Base-by-base conservation (phyloP, 495 filamentous ascomycete genomes). In the Neurospora tetrasperma region DNA sequence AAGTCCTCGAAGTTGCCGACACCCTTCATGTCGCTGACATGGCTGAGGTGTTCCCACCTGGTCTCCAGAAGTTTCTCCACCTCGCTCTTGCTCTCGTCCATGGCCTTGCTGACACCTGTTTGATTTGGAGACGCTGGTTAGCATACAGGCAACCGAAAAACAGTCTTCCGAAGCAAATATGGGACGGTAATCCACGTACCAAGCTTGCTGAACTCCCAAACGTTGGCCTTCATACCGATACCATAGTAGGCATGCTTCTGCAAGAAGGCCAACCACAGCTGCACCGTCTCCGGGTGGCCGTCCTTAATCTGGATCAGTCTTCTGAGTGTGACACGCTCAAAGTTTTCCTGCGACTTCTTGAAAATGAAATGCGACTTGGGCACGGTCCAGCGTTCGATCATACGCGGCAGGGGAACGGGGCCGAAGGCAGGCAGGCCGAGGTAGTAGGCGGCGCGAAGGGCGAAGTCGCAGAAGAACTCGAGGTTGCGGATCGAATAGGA, bases 321-420 rank as follows among this genome's bases (percentile, higher is more conserved):
- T 70, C 96, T 88, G 73, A 94, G 80, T 20, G 96, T 99, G 71
- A 94, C 90, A 20, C 96, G 87, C 85, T 97, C 94, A 78, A 95
- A 99, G 80, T 99, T 99, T 84, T 99, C 96, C 82, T 99, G 94
- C 72, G 89, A 91, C 84, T 98, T 99, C 85, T 99, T 99, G 86
- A 92, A 90, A 72, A 97, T 90, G 85, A 99, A 99, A 80, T 91
- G 91, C 75, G 88, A 89, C 78, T 88, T 89, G 38, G 94, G 95
- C 14, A 99, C 94, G 69, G 96, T 98, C 96, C 96, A 99, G 73
- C 94, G 87, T 83, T 98, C 90, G 20, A 87, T 89, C 59, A 93
- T 92, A 71, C 90, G 88, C 5, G 96, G 96, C 42, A 99, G 85
- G n/a, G 96, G 94, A 5, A 97, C 85, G 31, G 96, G 94, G 1